phyloP scores from a whole-genome alignment of 2,329 filamentous ascomycete species.

The Neofusicoccum sp. region DNA sequence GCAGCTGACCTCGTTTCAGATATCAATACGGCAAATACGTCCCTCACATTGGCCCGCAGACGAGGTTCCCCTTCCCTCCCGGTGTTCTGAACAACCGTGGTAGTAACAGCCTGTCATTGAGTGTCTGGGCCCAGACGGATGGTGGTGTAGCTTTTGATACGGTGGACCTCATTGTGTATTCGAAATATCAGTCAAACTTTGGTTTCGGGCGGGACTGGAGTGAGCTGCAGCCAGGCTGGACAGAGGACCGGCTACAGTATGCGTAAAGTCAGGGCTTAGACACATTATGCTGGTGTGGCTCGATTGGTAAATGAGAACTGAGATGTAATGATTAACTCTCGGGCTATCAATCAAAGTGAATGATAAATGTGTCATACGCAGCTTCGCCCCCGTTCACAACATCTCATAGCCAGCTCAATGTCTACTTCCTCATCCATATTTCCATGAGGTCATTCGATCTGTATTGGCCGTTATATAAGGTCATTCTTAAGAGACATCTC shows the following conservation, averaged over 20 bases:
- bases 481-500: too few species aligned
- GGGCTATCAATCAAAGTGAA: too few species aligned
- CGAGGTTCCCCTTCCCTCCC: constrained; percentile 59
- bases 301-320: too few species aligned
- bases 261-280: too few species aligned
- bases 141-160: constrained; percentile 48
- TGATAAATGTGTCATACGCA: too few species aligned
- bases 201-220: constrained; percentile 48
- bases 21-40: constrained; percentile 59
- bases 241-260: constrained; percentile 18
- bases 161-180: constrained; percentile 50
- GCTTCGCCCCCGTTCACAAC: too few species aligned
- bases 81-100: constrained; percentile 59
- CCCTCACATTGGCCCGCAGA: constrained; percentile 61
- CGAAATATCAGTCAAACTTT: constrained; percentile 55
- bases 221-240: constrained; percentile 16
- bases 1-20: not conserved
- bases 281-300: too few species aligned
- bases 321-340: too few species aligned
- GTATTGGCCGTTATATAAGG: too few species aligned
- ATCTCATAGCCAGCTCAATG: too few species aligned
- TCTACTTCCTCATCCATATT: too few species aligned
- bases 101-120: constrained; percentile 57
- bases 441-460: too few species aligned
- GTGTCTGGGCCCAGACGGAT: constrained; percentile 57